phyloP scores from a whole-genome alignment of 2,329 filamentous ascomycete species.

The Lecanicillium sp. region DNA sequence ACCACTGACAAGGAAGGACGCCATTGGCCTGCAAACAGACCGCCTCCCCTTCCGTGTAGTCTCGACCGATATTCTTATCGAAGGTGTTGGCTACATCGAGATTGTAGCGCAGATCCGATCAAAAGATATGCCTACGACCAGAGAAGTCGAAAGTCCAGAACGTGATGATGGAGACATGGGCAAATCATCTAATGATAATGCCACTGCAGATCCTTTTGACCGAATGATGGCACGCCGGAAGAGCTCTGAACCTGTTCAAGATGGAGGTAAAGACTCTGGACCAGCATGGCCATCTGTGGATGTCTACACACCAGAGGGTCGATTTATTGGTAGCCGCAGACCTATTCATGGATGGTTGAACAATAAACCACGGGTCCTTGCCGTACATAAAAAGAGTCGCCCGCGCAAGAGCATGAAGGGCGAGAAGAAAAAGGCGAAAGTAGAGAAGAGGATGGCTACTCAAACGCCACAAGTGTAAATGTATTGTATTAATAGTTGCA shows the following conservation, averaged over 20 bases:
- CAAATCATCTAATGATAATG: too few species aligned
- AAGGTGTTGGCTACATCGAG: slow-evolving; percentile 92
- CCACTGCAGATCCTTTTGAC: slow-evolving; percentile 15
- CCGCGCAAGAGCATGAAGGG: slow-evolving; percentile 66
- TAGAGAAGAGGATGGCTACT: slow-evolving; percentile 17
- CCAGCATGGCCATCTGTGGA: slow-evolving; percentile 47
- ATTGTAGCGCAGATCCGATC: slow-evolving; percentile 72
- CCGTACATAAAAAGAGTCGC: slow-evolving; percentile 41
- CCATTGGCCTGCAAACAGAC: slow-evolving; percentile 55
- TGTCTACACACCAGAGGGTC: slow-evolving; percentile 78
- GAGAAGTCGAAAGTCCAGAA: slow-evolving; percentile 7
- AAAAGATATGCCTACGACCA: slow-evolving; percentile 30
- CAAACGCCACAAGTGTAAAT: slow-evolving; percentile 1
- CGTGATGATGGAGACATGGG: too few species aligned
- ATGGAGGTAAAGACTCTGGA: not conserved
- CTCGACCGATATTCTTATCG: slow-evolving; percentile 76
- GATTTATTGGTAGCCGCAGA: slow-evolving; percentile 57
- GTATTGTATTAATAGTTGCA: too few species aligned
- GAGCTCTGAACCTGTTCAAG: slow-evolving; percentile 7
- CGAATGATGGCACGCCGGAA: slow-evolving; percentile 18
- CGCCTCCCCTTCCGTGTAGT: slow-evolving; percentile 72
- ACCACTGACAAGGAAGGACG: slow-evolving; percentile 56
- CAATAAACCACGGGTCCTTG: slow-evolving; percentile 44
- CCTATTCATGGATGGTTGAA: slow-evolving; percentile 67
- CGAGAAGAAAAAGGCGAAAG: slow-evolving; percentile 32